Percentiles rank a stretch among this genome's conserved stretches.
Evolutionary conservation across 176 grass and related monocot genomes (phyloP).

Genomic region (Oryza glumipatula): DNA sequence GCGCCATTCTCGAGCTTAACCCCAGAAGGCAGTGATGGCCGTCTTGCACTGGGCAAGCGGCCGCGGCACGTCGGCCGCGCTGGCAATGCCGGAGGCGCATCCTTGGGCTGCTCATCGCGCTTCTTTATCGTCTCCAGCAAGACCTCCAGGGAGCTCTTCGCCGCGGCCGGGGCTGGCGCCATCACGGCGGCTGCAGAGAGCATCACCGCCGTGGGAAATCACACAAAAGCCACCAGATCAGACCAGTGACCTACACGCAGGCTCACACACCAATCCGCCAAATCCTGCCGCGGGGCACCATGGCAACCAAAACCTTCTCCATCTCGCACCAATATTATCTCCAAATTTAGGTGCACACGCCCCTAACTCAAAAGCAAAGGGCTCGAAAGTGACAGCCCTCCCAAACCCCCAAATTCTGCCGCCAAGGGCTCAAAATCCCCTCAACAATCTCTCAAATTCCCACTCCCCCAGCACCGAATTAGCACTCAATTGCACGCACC

Average conservation of each 20-base stretch:
- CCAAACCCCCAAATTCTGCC: conserved; percentile 44
- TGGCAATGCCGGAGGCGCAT: conserved; percentile 80
- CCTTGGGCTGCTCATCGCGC: conserved; percentile 77
- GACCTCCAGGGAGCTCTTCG: conserved; percentile 91
- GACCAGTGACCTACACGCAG: conserved; percentile 33
- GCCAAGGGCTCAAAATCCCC: conserved; percentile 35
- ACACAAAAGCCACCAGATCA: conserved; percentile 46
- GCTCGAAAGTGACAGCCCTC: conserved; percentile 33
- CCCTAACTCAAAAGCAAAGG: conserved; percentile 30
- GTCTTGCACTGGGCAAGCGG: conserved; percentile 67
- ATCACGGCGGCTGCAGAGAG: conserved; percentile 46
- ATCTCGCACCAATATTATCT: conserved; percentile 35
- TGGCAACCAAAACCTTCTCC: conserved; percentile 33
- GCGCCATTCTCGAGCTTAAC: conserved; percentile 64
- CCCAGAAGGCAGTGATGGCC: conserved; percentile 47
- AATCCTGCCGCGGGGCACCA: conserved; percentile 41
- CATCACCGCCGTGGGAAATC: conserved; percentile 46
- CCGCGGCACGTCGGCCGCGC: conserved; percentile 75
- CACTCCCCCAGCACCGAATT: conserved; percentile 24
- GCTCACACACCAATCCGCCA: conserved; percentile 41
- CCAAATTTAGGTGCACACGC: conserved; percentile 27
- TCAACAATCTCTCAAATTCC: conserved; percentile 33
- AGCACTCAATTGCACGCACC: conserved; percentile 35
- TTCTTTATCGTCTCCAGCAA: conserved; percentile 83
- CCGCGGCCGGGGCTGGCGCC: conserved; percentile 40